Evolutionary conservation across 2,329 filamentous ascomycete species (phyloP).

Genomic region (Achaetomium macrosporum): DNA sequence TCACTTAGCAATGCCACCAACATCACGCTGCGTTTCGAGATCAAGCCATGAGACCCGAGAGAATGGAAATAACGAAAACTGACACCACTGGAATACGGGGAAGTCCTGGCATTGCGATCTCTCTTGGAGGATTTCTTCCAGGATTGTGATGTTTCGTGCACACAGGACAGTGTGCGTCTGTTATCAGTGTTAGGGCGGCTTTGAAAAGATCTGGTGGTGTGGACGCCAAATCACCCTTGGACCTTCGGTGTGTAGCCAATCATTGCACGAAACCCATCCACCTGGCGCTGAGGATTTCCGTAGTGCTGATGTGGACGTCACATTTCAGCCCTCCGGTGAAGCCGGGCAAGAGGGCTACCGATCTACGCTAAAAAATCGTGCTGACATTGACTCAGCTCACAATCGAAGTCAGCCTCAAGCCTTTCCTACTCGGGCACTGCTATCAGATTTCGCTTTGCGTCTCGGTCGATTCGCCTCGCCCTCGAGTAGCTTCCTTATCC

Average conservation of each 20-base stretch:
- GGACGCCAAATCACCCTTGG: constrained; percentile 3
- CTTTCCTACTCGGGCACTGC: too few relatives aligned
- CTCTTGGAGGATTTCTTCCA: not conserved
- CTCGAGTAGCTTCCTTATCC: not conserved
- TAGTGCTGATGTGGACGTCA: not conserved
- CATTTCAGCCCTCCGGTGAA: not conserved
- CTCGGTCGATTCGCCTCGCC: too few relatives aligned
- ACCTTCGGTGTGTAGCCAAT: constrained; percentile 9
- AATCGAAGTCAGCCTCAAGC: not conserved
- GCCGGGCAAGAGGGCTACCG: not conserved
- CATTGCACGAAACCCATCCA: not conserved
- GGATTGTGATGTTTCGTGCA: too few relatives aligned
- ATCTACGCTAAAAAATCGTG: not conserved
- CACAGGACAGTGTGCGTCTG: not conserved
- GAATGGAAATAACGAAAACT: too few relatives aligned
- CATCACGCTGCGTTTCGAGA: too few relatives aligned
- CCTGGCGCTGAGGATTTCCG: not conserved
- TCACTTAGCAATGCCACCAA: too few relatives aligned
- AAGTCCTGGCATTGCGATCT: not conserved
- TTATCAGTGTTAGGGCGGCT: constrained; percentile 1
- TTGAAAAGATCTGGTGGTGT: constrained; percentile 1
- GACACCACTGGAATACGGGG: too few relatives aligned
- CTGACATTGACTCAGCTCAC: not conserved
- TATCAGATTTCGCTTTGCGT: too few relatives aligned
- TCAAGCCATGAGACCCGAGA: too few relatives aligned